Conservation (phyloP, 148 eudicot genomes). For the Camellia sinensis region DNA sequence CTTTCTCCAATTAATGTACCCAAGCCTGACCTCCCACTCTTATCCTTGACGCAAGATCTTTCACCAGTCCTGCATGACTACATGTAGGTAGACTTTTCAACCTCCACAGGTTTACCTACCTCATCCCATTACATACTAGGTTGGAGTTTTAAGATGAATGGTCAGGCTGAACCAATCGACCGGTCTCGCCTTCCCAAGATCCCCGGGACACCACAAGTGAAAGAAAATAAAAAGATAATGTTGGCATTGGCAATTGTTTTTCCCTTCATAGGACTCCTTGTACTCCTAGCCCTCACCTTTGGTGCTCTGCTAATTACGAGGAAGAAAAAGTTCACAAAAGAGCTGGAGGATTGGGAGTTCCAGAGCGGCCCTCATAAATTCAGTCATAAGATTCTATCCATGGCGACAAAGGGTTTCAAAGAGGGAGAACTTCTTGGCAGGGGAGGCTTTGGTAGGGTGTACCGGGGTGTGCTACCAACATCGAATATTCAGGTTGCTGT, state of each 20-base stretch:
- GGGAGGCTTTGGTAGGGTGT: slow-evolving; percentile 8
- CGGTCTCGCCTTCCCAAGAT: not conserved
- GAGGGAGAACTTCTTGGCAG: not conserved
- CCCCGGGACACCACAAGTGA: not conserved
- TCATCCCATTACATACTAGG: not conserved
- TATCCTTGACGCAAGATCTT: slow-evolving; percentile 17
- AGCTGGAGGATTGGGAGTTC: slow-evolving; percentile 15
- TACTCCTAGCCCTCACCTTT: no score
- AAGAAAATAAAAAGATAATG: not conserved
- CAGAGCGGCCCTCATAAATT: slow-evolving; percentile 1
- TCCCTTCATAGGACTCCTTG: not conserved
- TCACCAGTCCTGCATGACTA: not conserved
- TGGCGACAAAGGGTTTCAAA: not conserved
- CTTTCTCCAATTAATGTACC: slow-evolving; percentile 8
- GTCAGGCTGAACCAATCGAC: not conserved
- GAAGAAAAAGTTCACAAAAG: not conserved
- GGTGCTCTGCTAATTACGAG: not conserved
- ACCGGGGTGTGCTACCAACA: not conserved
- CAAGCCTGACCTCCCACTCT: slow-evolving; percentile 19
- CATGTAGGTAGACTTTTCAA: slow-evolving; percentile 11
- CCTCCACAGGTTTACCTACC: not conserved
- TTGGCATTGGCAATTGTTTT: not conserved
- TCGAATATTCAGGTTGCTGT: slow-evolving; percentile 1
- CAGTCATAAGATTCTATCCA: not conserved
- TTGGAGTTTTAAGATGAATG: slow-evolving; percentile 12